A percentile compares a stretch with the other conserved stretches of the same genome.
Conservation (phyloP, 345 rosid genomes). For the Moricandia moricandioides region DNA sequence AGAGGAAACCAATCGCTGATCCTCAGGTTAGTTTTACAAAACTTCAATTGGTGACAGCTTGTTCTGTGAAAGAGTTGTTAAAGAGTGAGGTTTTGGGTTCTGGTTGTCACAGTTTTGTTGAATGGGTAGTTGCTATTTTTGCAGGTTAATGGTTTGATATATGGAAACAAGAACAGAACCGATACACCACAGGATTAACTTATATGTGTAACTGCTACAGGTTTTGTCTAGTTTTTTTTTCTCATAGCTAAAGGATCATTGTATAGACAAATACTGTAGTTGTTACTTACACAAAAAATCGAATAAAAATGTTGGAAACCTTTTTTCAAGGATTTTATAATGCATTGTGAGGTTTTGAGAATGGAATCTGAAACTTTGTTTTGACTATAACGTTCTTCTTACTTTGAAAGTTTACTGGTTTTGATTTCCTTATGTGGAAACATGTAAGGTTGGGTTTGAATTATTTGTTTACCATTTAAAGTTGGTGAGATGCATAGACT, state of each 20-base stretch:
- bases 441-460: not conserved
- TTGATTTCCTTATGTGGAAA: not conserved
- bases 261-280: conserved; percentile 22
- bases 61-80: no score
- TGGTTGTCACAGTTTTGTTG: no score
- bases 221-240: conserved; percentile 12
- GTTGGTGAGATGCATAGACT: not conserved
- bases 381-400: not conserved
- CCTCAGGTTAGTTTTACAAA: conserved; percentile 58
- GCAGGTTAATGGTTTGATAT: conserved; percentile 60
- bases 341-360: not conserved
- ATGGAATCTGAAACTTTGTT: not conserved
- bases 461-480: not conserved
- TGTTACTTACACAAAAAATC: conserved; percentile 1
- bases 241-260: conserved; percentile 14
- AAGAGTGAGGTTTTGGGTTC: no score
- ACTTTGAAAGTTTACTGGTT: not conserved
- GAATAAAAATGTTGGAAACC: conserved; percentile 19
- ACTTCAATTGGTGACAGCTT: no score
- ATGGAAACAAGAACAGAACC: conserved; percentile 55
- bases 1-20: conserved; percentile 74
- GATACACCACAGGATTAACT: conserved; percentile 27
- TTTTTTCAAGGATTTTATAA: not conserved
- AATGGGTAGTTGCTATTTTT: no score
- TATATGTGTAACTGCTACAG: conserved; percentile 9